phyloP scores from a whole-genome alignment of 768 basidiomycete species.

The Lentinus brumalis region DNA sequence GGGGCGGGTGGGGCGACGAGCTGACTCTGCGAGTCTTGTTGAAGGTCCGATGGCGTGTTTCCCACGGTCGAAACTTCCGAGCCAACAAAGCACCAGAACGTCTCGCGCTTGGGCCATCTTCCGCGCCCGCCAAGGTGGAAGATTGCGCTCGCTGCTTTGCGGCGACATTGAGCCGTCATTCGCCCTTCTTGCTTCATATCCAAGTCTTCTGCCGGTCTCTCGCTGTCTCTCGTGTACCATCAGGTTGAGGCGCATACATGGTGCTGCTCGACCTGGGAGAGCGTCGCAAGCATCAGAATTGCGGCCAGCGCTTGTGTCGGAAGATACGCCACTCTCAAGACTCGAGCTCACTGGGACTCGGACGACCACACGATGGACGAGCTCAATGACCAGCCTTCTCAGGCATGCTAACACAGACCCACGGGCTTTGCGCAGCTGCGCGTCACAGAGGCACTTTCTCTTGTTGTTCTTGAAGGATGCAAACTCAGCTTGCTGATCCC shows the following conservation, averaged over 20 bases:
- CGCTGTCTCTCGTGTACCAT: no score
- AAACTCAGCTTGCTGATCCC: no score
- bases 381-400: neutral
- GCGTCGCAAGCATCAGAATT: neutral
- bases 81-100: constrained; percentile 20
- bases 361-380: neutral
- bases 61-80: constrained; percentile 30
- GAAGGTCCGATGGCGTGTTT: constrained; percentile 30
- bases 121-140: constrained; percentile 17
- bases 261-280: no score
- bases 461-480: no score
- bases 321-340: neutral
- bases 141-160: constrained; percentile 8
- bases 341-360: no score
- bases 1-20: constrained; percentile 23
- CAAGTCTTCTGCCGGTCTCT: neutral
- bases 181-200: neutral
- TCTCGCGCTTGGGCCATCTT: constrained; percentile 22
- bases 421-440: no score
- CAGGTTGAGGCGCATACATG: neutral
- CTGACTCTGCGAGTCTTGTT: constrained; percentile 25
- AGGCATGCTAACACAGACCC: no score
- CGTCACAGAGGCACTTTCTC: no score
- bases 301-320: neutral
- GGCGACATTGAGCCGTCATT: neutral